phyloP scores from a whole-genome alignment of 1,284 basidiomycete genomes.

The Omphalotus olearius region DNA sequence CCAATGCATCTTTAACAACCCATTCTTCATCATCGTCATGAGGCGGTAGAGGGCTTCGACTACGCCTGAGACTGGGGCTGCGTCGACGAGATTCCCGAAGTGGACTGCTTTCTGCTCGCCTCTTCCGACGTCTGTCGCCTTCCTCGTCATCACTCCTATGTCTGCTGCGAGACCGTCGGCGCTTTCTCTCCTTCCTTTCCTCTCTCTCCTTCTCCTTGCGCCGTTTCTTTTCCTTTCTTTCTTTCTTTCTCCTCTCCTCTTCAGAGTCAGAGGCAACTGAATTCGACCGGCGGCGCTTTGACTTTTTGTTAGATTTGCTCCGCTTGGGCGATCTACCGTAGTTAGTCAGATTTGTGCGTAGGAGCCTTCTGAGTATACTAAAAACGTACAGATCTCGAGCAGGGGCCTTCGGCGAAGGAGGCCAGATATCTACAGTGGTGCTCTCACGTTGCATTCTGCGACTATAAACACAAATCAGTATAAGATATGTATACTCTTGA shows the following conservation, averaged over 20 bases:
- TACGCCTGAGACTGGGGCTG: conserved; percentile 31
- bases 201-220: conserved; percentile 44
- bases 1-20: conserved; percentile 59
- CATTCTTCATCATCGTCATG: conserved; percentile 58
- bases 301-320: conserved; percentile 54
- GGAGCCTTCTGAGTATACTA: background rate
- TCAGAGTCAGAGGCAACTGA: conserved; percentile 56
- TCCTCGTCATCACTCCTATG: conserved; percentile 39
- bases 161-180: conserved; percentile 29
- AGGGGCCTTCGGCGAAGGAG: conserved; percentile 74
- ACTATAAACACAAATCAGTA: conserved; percentile 34
- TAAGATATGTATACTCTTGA: background rate
- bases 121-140: conserved; percentile 29
- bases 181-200: conserved; percentile 33
- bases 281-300: conserved; percentile 50
- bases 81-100: conserved; percentile 6
- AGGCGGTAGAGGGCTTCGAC: conserved; percentile 23
- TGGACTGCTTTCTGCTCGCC: conserved; percentile 20
- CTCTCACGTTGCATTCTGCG: conserved; percentile 71
- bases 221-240: conserved; percentile 58
- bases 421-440: conserved; percentile 74
- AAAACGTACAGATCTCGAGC: conserved; percentile 51
- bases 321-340: conserved; percentile 47
- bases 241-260: conserved; percentile 48
- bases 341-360: background rate